Evolutionary conservation across 306 rosid species (phyloP), one percentile per base, ranked within the genome.

Genomic region (Fagus crenata): DNA sequence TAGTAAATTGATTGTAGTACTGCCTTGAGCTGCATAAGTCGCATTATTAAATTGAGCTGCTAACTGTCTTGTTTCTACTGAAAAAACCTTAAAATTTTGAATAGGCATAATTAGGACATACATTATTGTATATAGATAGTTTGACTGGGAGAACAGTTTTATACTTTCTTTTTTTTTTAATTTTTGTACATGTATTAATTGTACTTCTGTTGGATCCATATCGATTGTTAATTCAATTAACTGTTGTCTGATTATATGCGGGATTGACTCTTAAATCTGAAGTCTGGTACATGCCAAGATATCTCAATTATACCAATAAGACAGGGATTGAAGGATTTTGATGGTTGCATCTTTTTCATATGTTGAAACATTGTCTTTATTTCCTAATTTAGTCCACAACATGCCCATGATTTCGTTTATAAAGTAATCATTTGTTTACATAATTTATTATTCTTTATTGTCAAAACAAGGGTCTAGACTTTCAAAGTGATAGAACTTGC

Each of bases 401-500:
- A 37, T 65, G 70, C n/a, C 70, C 43, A 17, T 37, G 46, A 28
- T 3, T 65, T 65, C 3, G 70, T 17, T 65, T 42, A 65, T 37
- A 46, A 65, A 17, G 5, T 37, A 36, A 43, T 6, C 31, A 36
- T 64, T 2, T 14, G 14, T 37, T 17, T 64, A 7, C 42, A 61
- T 35, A 64, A 56, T 56, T 42, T 11, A 15, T 36, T 77, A n/a
- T 18, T 54, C 11, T 78, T 46, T 76, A 15, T 36, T 65, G 51
- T 82, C 28, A 17, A 41, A 43, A 40, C 5, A 46, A 67, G 64
- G 64, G 41, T 77, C 39, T 56, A 39, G 13, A 49, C 55, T 77
- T 73, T 74, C 11, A 59, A 78, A 73, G 53, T 73, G 69, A 67
- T 51, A 77, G 59, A 67, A 80, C 42, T 63, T 84, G 74, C 76